Evolutionary conservation across 805 yeast species (phyloP).

Genomic region (Candida montana): DNA sequence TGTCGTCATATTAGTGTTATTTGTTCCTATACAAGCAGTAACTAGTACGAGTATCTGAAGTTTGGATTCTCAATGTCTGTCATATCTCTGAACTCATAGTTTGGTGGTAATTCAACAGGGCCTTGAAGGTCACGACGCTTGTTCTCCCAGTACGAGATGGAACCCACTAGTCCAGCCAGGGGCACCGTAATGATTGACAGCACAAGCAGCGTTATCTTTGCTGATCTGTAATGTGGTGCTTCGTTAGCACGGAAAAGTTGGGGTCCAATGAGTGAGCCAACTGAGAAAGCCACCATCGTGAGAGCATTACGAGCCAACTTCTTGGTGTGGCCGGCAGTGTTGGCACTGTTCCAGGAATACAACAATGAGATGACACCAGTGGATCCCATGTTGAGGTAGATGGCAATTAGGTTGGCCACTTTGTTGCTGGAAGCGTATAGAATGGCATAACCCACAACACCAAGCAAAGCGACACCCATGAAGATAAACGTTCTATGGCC

Average conservation of each 20-base stretch:
- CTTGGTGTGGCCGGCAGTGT: constrained; percentile 59
- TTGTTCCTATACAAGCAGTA: background rate
- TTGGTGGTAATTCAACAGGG: constrained; percentile 27
- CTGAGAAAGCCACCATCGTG: constrained; percentile 54
- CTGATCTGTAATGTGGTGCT: constrained; percentile 51
- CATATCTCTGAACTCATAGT: constrained; percentile 47
- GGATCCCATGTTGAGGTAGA: constrained; percentile 49
- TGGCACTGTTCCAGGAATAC: constrained; percentile 57
- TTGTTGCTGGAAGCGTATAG: constrained; percentile 34
- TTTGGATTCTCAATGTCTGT: constrained; percentile 55
- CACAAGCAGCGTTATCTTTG: constrained; percentile 50
- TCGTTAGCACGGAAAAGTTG: constrained; percentile 49
- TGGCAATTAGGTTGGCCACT: constrained; percentile 43
- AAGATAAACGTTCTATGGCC: constrained; percentile 34
- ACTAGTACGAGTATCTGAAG: constrained; percentile 42
- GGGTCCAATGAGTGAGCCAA: constrained; percentile 59
- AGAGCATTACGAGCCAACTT: constrained; percentile 47
- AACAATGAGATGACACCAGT: constrained; percentile 52
- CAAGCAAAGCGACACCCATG: constrained; percentile 37
- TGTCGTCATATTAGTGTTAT: background rate
- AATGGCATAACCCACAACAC: constrained; percentile 46
- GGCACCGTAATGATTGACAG: constrained; percentile 45
- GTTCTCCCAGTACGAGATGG: constrained; percentile 45
- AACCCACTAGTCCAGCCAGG: constrained; percentile 37
- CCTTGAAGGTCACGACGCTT: constrained; percentile 38